Conservation (phyloP, 495 filamentous ascomycete species). For the Neurospora sp. region DNA sequence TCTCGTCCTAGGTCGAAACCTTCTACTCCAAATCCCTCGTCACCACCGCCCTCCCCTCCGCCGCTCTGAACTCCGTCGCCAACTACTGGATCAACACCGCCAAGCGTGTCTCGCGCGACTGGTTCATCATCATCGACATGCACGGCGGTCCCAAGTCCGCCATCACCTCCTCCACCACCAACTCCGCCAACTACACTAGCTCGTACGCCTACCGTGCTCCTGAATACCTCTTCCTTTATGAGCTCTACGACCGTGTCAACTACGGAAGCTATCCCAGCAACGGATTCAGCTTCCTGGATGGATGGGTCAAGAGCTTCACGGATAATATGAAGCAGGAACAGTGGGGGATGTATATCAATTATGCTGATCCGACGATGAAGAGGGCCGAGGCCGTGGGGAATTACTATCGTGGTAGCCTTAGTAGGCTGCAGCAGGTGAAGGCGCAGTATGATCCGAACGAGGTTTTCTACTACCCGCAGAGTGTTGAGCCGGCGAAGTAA, state of each 20-base stretch:
- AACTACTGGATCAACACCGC: conserved; percentile 33
- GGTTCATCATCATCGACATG: conserved; percentile 37
- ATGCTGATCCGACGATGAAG: conserved; percentile 31
- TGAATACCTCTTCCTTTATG: conserved; percentile 29
- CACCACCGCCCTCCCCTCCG: conserved; percentile 25
- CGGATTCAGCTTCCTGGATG: conserved; percentile 28
- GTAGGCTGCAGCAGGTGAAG: conserved; percentile 44
- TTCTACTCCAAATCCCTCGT: conserved; percentile 38
- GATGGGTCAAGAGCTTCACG: conserved; percentile 29
- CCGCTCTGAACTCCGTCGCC: conserved; percentile 24
- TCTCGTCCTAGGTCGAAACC: conserved; percentile 28
- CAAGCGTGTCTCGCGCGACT: conserved; percentile 24
- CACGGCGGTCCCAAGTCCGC: conserved; percentile 35
- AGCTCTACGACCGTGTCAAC: conserved; percentile 28
- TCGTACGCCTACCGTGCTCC: conserved; percentile 29
- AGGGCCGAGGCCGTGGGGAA: conserved; percentile 26
- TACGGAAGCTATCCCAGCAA: conserved; percentile 21
- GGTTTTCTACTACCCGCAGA: conserved; percentile 55
- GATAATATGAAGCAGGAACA: conserved; percentile 17
- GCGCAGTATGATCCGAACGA: conserved; percentile 43
- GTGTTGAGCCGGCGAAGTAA: conserved; percentile 31
- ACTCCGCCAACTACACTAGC: conserved; percentile 16
- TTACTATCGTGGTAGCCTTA: conserved; percentile 47
- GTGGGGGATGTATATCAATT: conserved; percentile 41
- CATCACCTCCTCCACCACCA: conserved; percentile 22